Conservation (phyloP, 106 monocot species). For the Narthecium ossifragum region DNA sequence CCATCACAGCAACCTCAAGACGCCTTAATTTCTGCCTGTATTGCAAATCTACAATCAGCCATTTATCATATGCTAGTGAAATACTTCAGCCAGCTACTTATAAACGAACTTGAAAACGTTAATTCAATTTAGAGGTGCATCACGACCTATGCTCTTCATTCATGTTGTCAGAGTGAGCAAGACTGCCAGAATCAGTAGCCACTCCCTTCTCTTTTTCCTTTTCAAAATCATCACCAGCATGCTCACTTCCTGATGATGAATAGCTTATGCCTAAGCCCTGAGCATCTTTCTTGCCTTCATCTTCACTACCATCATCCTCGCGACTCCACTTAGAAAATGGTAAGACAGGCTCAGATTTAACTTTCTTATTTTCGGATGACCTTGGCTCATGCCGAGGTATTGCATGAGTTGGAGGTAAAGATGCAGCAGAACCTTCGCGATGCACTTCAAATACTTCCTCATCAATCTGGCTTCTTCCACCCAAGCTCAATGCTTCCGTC, state of each 20-base stretch:
- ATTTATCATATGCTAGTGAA: not conserved
- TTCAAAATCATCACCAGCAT: constrained; percentile 34
- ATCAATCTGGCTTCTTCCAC: constrained; percentile 21
- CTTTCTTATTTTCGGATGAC: constrained; percentile 36
- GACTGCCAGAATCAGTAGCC: constrained; percentile 20
- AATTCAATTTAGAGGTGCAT: not conserved
- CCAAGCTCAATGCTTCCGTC: constrained; percentile 2
- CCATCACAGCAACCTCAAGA: constrained; percentile 92
- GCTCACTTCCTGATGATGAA: constrained; percentile 84
- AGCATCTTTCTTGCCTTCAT: constrained; percentile 57
- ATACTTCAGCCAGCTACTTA: not conserved
- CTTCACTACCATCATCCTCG: constrained; percentile 80
- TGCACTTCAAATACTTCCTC: constrained; percentile 13
- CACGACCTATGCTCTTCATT: constrained; percentile 85
- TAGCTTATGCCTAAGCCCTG: constrained; percentile 64
- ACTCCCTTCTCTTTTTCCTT: constrained; percentile 35
- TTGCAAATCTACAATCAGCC: not conserved
- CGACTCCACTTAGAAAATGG: constrained; percentile 87
- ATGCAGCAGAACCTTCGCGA: constrained; percentile 11
- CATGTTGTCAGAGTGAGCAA: constrained; percentile 45
- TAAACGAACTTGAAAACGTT: not conserved
- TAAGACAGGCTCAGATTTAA: constrained; percentile 50
- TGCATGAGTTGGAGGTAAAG: constrained; percentile 20
- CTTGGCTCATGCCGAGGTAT: constrained; percentile 25
- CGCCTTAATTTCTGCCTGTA: constrained; percentile 89